Percentiles rank a stretch among this genome's conserved stretches.
These are phyloP conservation scores for Lagenaria siceraria DNA, from an alignment of 306 rosid species.

Conservation along the genomic window DNA sequence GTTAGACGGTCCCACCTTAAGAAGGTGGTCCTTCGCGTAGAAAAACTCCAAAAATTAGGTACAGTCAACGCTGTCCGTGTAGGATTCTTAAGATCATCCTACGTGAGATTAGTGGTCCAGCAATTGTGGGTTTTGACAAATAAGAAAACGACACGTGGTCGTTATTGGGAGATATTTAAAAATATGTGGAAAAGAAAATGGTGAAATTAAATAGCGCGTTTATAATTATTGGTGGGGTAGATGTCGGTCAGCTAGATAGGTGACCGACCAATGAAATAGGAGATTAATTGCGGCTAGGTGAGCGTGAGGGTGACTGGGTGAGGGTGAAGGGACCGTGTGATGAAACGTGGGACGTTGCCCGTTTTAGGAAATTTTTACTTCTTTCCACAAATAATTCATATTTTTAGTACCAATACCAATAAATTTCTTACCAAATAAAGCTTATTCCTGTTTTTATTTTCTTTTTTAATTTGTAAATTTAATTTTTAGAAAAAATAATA, in stretches of 20 bases:
- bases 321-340: not conserved
- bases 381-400: not conserved
- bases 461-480: too few species aligned
- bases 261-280: constrained; percentile 5
- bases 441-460: not conserved
- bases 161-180: not conserved
- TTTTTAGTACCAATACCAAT: not conserved
- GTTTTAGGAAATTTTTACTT: not conserved
- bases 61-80: not conserved
- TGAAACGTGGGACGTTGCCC: not conserved
- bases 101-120: not conserved
- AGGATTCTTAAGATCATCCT: not conserved
- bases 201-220: not conserved
- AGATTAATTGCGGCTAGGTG: constrained; percentile 1
- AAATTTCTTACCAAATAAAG: not conserved
- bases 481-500: too few species aligned
- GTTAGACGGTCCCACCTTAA: not conserved
- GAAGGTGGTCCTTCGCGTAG: not conserved
- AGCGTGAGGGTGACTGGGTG: not conserved
- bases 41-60: not conserved
- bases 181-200: not conserved
- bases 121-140: not conserved
- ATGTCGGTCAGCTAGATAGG: constrained; percentile 8
- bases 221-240: not conserved
- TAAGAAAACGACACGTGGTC: not conserved